Evolutionary conservation across 1,139 yeast genomes (phyloP), one percentile per base, ranked within the genome.

Genomic region (Taiozyma onychis): DNA sequence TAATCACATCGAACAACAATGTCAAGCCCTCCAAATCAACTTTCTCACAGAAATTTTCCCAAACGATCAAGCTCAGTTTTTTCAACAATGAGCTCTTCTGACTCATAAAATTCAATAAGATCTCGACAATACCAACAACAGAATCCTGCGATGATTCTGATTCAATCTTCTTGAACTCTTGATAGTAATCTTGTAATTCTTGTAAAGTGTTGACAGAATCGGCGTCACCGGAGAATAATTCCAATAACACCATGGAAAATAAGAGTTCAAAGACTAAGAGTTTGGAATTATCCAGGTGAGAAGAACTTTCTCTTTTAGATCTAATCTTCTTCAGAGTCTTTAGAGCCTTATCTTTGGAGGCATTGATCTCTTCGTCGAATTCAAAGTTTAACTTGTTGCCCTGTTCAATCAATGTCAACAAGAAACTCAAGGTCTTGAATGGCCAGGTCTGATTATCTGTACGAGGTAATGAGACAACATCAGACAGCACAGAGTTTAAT

Each of bases 151-250:
- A 65, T 32, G 63, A 66, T 26, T 62, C 64, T 24, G 65, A 63
- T 16, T 63, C 62, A 7, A 59, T 57, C 8, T 63, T 60, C 44
- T 73, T 70, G 32, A 72, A 66, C 42, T 71, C 70, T 42, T 75
- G 74, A 56, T 75, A 81, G 52, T 83, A 80, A 18, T 71, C 68
- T 51, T 76, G 81, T 50, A 91, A 70, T 63, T 91, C 99, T 41
- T 82, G 84, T 43, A 90, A 73, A 24, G 89, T 84, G 34, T 81
- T 74, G 5, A 86, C 81, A 0, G 96, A 85, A 55, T 91, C 98
- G 3, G 74, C 82, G 44, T 84, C 90, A 21, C 93, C 95, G 55
- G 83, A 72, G 62, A 84, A 90, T 43, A 91, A 74, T 64, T 90
- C 97, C 28, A 93, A 66, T 44, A 90, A 68, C 3, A 86, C 86